Conservation (phyloP, 306 rosid genomes). For the Sicyos baderoa region DNA sequence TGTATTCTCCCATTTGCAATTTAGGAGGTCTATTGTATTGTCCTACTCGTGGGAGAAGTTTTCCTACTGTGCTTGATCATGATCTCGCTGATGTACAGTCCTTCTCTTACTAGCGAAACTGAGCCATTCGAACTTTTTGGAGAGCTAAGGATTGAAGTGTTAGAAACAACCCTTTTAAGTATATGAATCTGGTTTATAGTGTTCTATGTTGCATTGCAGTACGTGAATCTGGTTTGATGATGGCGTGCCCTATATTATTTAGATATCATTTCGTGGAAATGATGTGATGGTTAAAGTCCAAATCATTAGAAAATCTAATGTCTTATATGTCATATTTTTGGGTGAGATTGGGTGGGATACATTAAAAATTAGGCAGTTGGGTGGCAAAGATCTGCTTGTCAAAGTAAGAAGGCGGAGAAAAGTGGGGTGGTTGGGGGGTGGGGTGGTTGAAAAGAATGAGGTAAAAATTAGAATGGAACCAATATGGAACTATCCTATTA, state of each 20-base stretch:
- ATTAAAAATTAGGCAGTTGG: not conserved
- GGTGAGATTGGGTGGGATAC: not conserved
- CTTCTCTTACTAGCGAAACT: not conserved
- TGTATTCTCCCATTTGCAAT: not conserved
- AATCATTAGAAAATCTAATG: not conserved
- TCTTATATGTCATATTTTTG: not conserved
- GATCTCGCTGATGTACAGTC: not conserved
- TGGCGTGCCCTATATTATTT: too few relatives aligned
- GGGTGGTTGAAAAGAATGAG: not conserved
- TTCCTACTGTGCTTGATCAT: not conserved
- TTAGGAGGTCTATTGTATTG: too few relatives aligned
- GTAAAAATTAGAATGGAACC: not conserved
- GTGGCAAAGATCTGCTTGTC: conserved; percentile 7
- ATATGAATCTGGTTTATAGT: too few relatives aligned
- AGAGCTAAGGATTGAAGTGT: conserved; percentile 4
- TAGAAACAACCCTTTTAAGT: too few relatives aligned
- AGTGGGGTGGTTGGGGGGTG: conserved; percentile 4
- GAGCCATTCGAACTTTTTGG: not conserved
- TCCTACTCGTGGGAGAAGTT: too few relatives aligned
- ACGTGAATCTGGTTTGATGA: not conserved
- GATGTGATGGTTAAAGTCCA: not conserved
- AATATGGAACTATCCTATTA: not conserved
- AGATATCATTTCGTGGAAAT: not conserved
- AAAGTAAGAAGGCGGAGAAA: not conserved
- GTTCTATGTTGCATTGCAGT: too few relatives aligned